Evolutionary conservation across 768 basidiomycete genomes (phyloP), one percentile per base, ranked within the genome.

Genomic region (Peribolospora baueri): DNA sequence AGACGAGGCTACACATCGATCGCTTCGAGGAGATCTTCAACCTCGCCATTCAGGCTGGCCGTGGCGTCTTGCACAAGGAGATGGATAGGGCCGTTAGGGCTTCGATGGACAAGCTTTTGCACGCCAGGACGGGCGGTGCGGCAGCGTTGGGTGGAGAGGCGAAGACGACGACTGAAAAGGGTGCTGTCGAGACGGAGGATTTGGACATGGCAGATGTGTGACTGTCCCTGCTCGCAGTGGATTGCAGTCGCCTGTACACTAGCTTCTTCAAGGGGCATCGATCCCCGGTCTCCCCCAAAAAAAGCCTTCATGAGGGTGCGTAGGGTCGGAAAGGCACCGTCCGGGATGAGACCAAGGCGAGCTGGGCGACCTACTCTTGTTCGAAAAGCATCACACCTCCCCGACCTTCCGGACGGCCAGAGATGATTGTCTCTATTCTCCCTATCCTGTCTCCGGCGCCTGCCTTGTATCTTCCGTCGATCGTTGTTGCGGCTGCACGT

Each of bases 1-100:
- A 97, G 68, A 90, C 87, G 11, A 72, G 90, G n/a, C 67, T 98
- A 56, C 86, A 86, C 62, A 79, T 88, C 7, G 87, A 88, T 62
- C 74, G 86, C 53, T 93, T 97, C 61, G 83, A 83, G 65, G 88
- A 90, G 63, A 77, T 95, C 61, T 77, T 95, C 61, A 70, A 72
- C 60, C 66, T 90, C 52, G 87, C 82, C 0, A 74, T 78, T 40
- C 79, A 85, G 54, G 87, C 81, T 7, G n/a, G n/a, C n/a, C 77
- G 81, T 5, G 74, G 73, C 59, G 77, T 83, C 40, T 71, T 97
- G 40, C 82, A 86, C 60, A 70, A 68, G 52, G 88, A 91, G 70
- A 91, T 93, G 85, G 80, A 75, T 62, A 66, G 65, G 40, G 80
- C 81, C 2, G 74, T 91, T 51, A 73, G 73, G 59, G 71, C 67